Evolutionary conservation across 768 basidiomycete genomes (phyloP).

Genomic region (Trametes maxima): DNA sequence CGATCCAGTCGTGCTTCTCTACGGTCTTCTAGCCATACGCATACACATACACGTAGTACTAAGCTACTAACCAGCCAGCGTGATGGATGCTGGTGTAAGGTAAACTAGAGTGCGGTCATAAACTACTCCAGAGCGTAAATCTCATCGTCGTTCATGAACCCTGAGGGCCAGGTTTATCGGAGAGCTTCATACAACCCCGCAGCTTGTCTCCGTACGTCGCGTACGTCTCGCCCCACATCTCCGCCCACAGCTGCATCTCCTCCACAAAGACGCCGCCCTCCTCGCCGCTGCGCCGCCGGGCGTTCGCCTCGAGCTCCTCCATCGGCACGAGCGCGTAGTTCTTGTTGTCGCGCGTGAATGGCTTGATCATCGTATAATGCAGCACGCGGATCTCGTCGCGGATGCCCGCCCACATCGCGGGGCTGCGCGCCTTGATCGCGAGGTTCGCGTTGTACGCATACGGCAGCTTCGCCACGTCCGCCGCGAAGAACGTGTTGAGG

Average conservation of each 20-base stretch:
- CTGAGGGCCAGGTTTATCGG: conserved; percentile 5
- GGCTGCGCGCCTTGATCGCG: conserved; percentile 39
- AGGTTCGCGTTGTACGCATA: conserved; percentile 47
- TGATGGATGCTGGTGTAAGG: no score
- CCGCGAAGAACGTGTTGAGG: conserved; percentile 43
- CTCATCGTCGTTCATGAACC: no score
- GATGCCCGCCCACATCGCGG: conserved; percentile 38
- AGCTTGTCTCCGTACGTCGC: conserved; percentile 10
- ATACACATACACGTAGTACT: no score
- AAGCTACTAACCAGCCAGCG: no score
- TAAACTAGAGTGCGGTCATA: no score
- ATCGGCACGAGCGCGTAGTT: conserved; percentile 26
- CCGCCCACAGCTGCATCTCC: conserved; percentile 40
- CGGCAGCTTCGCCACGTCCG: conserved; percentile 39
- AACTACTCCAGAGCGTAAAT: no score
- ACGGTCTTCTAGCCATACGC: no score
- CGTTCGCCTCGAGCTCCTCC: conserved; percentile 29
- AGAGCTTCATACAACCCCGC: conserved; percentile 17
- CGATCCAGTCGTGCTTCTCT: no score
- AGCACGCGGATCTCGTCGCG: conserved; percentile 38
- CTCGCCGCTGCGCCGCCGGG: conserved; percentile 25
- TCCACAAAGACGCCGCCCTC: conserved; percentile 33
- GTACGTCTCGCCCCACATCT: conserved; percentile 36
- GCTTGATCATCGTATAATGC: conserved; percentile 43
- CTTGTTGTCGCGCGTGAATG: conserved; percentile 24